phyloP scores from a whole-genome alignment of 2,329 filamentous ascomycete species.

The Herpotrichia juniperi region DNA sequence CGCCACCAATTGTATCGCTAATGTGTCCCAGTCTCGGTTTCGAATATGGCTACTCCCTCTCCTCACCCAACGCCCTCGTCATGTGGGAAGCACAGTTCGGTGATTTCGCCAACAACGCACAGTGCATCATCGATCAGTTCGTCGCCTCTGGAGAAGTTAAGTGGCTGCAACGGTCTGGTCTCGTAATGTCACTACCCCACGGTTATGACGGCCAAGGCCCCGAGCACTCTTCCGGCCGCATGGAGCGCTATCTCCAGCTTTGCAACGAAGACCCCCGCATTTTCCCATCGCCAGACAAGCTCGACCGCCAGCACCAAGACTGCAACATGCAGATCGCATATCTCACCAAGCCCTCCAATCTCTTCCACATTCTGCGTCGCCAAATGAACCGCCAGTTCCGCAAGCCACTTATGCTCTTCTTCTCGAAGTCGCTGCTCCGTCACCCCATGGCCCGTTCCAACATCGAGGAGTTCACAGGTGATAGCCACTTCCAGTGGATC shows the following conservation, averaged over 20 bases:
- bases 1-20: constrained; percentile 20
- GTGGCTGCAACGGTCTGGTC: constrained; percentile 97
- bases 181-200: constrained; percentile 95
- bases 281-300: constrained; percentile 86
- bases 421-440: constrained; percentile 94
- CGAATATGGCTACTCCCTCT: constrained; percentile 97
- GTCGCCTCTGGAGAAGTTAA: constrained; percentile 97
- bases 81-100: constrained; percentile 99
- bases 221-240: constrained; percentile 95
- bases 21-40: constrained; percentile 74
- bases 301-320: constrained; percentile 97
- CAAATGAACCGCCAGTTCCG: constrained; percentile 99
- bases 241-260: constrained; percentile 96
- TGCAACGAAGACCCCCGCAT: constrained; percentile 96
- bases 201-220: constrained; percentile 98
- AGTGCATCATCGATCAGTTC: constrained; percentile 99
- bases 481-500: constrained; percentile 96
- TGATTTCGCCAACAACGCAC: constrained; percentile 99
- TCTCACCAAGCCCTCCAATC: constrained; percentile 93
- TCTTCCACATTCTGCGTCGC: constrained; percentile 94
- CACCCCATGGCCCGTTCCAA: constrained; percentile 89
- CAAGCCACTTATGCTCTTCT: constrained; percentile 97
- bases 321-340: constrained; percentile 99
- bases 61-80: constrained; percentile 93
- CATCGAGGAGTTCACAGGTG: constrained; percentile 88